phyloP scores from a whole-genome alignment of 176 grass and related monocot genomes.

The Rhynchospora pubera region DNA sequence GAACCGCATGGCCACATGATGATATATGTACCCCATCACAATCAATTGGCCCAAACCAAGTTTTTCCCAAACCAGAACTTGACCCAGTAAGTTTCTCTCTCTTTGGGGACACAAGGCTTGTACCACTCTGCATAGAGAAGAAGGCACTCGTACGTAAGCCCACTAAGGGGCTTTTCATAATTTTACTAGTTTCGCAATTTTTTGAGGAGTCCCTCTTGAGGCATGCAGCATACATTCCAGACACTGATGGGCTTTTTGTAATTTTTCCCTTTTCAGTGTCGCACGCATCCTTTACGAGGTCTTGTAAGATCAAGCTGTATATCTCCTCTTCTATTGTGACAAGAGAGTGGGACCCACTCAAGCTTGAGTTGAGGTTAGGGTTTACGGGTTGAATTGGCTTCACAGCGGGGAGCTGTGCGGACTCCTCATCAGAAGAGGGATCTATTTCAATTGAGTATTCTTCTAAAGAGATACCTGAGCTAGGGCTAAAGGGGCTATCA shows the following conservation, averaged over 20 bases:
- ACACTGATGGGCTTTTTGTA: slow-evolving; percentile 46
- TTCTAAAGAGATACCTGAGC: slow-evolving; percentile 16
- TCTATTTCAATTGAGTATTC: slow-evolving; percentile 23
- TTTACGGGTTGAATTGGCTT: slow-evolving; percentile 11
- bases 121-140: slow-evolving; percentile 18
- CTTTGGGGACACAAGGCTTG: slow-evolving; percentile 23
- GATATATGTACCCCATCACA: slow-evolving; percentile 97
- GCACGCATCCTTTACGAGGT: slow-evolving; percentile 8
- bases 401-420: not conserved
- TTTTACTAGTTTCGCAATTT: slow-evolving; percentile 21
- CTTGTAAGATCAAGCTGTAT: slow-evolving; percentile 13
- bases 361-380: not conserved
- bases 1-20: slow-evolving; percentile 94
- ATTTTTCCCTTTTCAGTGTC: slow-evolving; percentile 53
- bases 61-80: slow-evolving; percentile 26
- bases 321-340: slow-evolving; percentile 22
- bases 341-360: not conserved
- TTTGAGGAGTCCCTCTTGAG: slow-evolving; percentile 46
- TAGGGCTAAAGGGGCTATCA: slow-evolving; percentile 20
- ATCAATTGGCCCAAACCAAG: slow-evolving; percentile 65
- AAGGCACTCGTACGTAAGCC: not conserved
- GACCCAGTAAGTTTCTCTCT: slow-evolving; percentile 17
- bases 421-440: slow-evolving; percentile 19
- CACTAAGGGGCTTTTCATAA: not conserved
- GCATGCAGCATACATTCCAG: slow-evolving; percentile 67